Base-by-base conservation (phyloP, 805 yeast species). In the Suhomyces emberorum region DNA sequence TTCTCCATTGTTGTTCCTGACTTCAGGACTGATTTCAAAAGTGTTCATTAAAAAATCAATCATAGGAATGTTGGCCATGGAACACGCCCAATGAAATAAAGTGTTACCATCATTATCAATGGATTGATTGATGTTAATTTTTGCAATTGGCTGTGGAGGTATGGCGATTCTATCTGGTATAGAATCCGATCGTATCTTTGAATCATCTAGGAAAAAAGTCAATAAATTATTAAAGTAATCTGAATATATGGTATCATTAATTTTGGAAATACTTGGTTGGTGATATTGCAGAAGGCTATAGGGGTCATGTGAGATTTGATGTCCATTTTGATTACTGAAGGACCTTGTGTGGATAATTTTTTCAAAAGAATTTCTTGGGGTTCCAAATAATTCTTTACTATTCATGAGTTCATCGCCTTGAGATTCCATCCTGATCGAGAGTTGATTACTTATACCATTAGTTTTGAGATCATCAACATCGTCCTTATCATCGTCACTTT, bases 41-140 rank as follows among this genome's bases (percentile, higher is more conserved):
- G 87, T 69, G 26, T 80, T 57, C 15, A 83, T 47, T 19, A 84
- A 53, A 19, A 78, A 63, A 44, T 78, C 76, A 3, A 88, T 91
- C 34, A 89, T 69, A 3, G 78, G 65, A 1, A 81, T 61, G 39
- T 87, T 78, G 0, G 95, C 98, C 57, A 93, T 72, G 0, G 97
- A 86, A 11, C 97, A 81, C 3, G 97, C 95, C 95, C 98, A 86
- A 60, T 93, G 99, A 39, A 93, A 70, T 0, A 96, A 88, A 0
- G 96, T 83, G 54, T 93, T 93, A 0, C 98, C 97, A 39, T 83
- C 78, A 48, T 86, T 95, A 60, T 95, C 99, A 30, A 95, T 85
- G 1, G 96, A 81, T 22, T 88, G 86, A 52, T 88, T 93, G 34
- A 89, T 69, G 41, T 78, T 74, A 24, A 86, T 77, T 48, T 77